These are phyloP conservation scores for Paramecium sexaurelia DNA, from an alignment of 73 alveolate genomes.

Conservation along the genomic window DNA sequence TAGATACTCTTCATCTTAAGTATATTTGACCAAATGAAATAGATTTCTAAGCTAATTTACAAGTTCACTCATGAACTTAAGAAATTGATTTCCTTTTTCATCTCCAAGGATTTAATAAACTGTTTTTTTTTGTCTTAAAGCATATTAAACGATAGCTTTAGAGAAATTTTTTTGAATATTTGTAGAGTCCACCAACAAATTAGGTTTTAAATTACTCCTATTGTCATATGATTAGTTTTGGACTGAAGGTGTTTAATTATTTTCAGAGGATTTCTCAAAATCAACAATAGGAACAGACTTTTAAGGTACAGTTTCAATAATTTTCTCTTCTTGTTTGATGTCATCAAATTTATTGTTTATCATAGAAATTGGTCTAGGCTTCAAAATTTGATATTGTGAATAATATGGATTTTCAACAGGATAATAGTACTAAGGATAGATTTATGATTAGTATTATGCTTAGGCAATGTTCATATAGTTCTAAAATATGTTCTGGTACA, in stretches of 20 bases:
- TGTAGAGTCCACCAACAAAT: slow-evolving; percentile 33
- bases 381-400: neutral
- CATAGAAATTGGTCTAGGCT: neutral
- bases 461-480: neutral
- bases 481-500: neutral
- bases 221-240: neutral
- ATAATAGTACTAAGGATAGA: slow-evolving; percentile 25
- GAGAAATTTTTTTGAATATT: slow-evolving; percentile 40
- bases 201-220: neutral
- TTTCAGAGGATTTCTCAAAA: neutral
- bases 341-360: neutral
- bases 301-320: neutral
- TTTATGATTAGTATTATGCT: neutral
- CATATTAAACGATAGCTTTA: slow-evolving; percentile 27
- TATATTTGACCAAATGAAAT: neutral
- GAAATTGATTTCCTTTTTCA: slow-evolving; percentile 15
- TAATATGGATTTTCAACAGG: neutral
- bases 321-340: neutral
- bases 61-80: neutral
- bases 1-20: slow-evolving; percentile 30
- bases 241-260: neutral
- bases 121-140: neutral
- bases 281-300: neutral
- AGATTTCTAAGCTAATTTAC: slow-evolving; percentile 20
- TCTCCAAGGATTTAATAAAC: slow-evolving; percentile 25